Percentiles rank a stretch among this genome's conserved stretches.
Evolutionary conservation across 2,329 filamentous ascomycete genomes (phyloP).

Genomic region (Fusarium subglutinans): DNA sequence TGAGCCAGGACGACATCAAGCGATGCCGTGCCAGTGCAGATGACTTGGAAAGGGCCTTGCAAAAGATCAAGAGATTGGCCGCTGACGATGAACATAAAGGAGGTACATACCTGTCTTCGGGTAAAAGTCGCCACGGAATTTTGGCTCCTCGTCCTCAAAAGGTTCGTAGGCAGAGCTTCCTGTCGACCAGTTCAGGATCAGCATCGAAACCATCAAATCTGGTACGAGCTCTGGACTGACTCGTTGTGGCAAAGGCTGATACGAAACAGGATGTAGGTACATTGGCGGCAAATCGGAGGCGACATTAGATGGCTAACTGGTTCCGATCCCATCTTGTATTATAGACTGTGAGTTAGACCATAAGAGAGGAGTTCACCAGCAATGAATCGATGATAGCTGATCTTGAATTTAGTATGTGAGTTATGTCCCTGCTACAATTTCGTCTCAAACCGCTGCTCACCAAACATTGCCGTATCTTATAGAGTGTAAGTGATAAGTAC

Average conservation of each 20-base stretch:
- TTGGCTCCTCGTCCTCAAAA: background rate
- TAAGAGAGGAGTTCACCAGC: background rate
- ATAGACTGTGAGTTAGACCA: slow-evolving; percentile 8
- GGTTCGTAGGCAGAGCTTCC: background rate
- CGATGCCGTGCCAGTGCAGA: slow-evolving; percentile 1
- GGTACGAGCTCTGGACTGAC: background rate
- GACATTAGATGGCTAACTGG: background rate
- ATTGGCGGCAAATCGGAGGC: background rate
- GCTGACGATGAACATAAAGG: background rate
- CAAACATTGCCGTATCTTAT: background rate
- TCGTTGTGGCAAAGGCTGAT: background rate
- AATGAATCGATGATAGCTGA: background rate
- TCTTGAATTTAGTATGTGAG: background rate
- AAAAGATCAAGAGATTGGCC: background rate
- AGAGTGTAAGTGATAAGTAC: background rate
- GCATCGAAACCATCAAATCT: slow-evolving; percentile 1
- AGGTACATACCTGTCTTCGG: slow-evolving; percentile 12
- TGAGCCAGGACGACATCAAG: background rate
- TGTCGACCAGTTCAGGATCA: background rate
- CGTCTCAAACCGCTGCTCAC: background rate
- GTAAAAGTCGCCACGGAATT: background rate
- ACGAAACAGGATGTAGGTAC: slow-evolving; percentile 5
- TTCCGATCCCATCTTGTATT: background rate
- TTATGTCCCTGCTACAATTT: background rate
- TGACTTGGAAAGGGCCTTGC: background rate